Evolutionary conservation across 208 protist genomes (phyloP), one percentile per base, ranked within the genome.

Genomic region (Trypanosoma conorhini): DNA sequence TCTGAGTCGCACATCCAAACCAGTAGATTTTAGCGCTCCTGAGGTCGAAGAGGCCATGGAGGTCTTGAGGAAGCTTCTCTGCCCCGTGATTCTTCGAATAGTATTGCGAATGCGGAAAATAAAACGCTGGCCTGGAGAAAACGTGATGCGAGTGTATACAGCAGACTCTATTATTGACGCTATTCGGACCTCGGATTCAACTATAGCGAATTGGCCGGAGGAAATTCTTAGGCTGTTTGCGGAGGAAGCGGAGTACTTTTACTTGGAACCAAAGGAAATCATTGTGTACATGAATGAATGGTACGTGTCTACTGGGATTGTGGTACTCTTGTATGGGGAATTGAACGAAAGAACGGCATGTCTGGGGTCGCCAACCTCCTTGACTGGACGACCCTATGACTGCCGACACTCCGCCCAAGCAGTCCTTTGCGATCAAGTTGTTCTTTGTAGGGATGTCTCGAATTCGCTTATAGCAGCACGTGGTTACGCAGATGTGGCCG

Each of bases 281-380:
- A 70, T 94, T 57, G 83, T 93, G n/a, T 92, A 96, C 75, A 56
- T 70, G n/a, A 71, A 82, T 48, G 91, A 96, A 76, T 83, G 83
- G 22, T 85, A 93, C 78, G 56, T 93, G 26, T 94, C 88, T 40
- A 81, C 67, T 56, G 91, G 91, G 10, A 70, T 96, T 42, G 79
- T 96, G 12, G 83, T 96, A 58, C 62, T 96, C 55, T 83, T 96
- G 33, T 66, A 91, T 72, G 91, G 91, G 10, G 77, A 91, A 63
- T n/a, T 92, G n/a, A 72, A 70, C 28, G 86, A 92, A 70, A 67
- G 60, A 52, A 44, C 28, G 28, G 33, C 7, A 26, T 21, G 31
- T 21, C 48, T 46, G n/a, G 31, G 35, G 5, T 66, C 58, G 19
- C 8, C 5, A 51, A 35, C 54, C 0, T 67, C 62, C 28, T 51